These are phyloP conservation scores for Paramyrothecium roridum DNA, from an alignment of 2,329 filamentous ascomycete genomes.

Conservation along the genomic window DNA sequence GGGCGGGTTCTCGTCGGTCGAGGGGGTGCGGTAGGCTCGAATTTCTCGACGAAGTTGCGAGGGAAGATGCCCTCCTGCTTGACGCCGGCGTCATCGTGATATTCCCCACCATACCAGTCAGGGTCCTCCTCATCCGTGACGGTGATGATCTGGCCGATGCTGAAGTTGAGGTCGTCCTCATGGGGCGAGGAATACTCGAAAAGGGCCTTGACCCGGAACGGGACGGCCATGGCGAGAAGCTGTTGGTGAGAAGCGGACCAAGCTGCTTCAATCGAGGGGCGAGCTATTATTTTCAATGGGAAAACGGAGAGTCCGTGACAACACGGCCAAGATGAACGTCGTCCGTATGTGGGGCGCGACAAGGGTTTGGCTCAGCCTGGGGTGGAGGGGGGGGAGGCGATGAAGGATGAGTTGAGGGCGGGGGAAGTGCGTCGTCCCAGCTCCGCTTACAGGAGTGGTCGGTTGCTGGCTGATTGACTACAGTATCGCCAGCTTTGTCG, in stretches of 20 bases:
- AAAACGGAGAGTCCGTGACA: not conserved
- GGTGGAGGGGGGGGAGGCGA: conserved; percentile 13
- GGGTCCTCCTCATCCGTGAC: conserved; percentile 89
- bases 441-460: not conserved
- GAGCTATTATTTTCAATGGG: not conserved
- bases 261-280: not conserved
- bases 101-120: conserved; percentile 93
- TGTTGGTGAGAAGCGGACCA: not conserved
- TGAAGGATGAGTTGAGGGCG: conserved; percentile 11
- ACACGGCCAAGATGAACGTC: conserved; percentile 4
- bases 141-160: conserved; percentile 82
- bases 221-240: conserved; percentile 60
- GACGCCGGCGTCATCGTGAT: conserved; percentile 69
- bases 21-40: conserved; percentile 86
- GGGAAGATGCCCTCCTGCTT: conserved; percentile 88
- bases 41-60: conserved; percentile 95
- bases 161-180: conserved; percentile 91
- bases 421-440: not conserved
- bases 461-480: not conserved
- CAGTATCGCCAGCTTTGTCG: not conserved
- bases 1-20: conserved; percentile 72
- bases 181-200: conserved; percentile 93
- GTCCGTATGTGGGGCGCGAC: conserved; percentile 23
- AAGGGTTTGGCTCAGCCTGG: conserved; percentile 25
- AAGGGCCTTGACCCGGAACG: conserved; percentile 93